These are phyloP conservation scores for Podospora pseudopauciseta DNA, from an alignment of 495 filamentous ascomycete species.

Conservation along the genomic window DNA sequence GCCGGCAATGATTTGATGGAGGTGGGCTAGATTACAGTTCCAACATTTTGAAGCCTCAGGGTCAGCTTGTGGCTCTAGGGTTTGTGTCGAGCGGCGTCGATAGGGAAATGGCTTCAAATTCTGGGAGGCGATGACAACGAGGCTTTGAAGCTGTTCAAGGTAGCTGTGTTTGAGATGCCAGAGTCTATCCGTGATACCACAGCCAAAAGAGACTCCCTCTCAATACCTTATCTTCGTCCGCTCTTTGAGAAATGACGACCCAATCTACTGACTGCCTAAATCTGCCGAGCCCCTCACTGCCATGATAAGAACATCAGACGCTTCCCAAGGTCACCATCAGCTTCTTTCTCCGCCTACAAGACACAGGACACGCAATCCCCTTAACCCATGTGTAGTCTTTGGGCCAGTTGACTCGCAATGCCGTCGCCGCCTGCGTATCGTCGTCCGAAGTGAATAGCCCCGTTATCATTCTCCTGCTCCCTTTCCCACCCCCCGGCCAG, in stretches of 20 bases:
- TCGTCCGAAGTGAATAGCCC: not conserved
- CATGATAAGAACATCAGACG: not conserved
- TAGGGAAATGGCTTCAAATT: no score
- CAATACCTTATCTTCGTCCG: no score
- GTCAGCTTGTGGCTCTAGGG: no score
- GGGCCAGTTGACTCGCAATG: not conserved
- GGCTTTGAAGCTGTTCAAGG: no score
- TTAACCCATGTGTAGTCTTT: not conserved
- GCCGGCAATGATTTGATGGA: no score
- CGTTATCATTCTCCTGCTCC: not conserved
- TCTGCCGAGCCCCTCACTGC: not conserved
- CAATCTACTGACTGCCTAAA: not conserved
- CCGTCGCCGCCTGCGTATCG: not conserved
- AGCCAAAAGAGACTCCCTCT: no score
- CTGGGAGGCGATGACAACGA: no score
- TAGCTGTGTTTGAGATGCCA: no score
- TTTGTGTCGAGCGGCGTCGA: no score
- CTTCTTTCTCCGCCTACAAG: not conserved
- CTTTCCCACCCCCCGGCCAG: not conserved
- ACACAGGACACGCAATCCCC: not conserved
- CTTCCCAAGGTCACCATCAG: not conserved
- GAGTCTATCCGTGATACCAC: no score
- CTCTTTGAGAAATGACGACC: not conserved
- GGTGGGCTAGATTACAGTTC: no score
- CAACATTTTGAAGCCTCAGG: no score